Evolutionary conservation across 306 rosid genomes (phyloP).

Genomic region (Glycine soja): DNA sequence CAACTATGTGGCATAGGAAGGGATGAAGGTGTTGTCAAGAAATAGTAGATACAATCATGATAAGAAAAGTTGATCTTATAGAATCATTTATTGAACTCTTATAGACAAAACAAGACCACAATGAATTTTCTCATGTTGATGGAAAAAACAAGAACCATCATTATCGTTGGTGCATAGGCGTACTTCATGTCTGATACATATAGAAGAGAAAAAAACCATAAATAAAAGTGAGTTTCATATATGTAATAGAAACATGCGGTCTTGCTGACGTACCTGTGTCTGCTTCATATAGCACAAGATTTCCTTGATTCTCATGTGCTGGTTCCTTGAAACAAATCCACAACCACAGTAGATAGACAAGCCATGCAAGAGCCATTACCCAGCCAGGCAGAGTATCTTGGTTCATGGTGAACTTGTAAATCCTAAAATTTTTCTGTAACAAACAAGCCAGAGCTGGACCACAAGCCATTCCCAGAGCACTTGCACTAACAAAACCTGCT

Average conservation of each 20-base stretch:
- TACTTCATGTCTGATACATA: not conserved
- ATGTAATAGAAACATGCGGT: conserved; percentile 23
- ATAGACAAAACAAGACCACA: too few species aligned
- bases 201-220: not conserved
- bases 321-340: conserved; percentile 92
- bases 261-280: conserved; percentile 57
- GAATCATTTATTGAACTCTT: not conserved
- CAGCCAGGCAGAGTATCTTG: conserved; percentile 92
- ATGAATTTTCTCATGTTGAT: not conserved
- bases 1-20: conserved; percentile 5
- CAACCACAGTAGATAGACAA: conserved; percentile 79
- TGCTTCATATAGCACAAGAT: conserved; percentile 48
- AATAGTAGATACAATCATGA: not conserved
- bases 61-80: not conserved
- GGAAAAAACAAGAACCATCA: not conserved
- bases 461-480: conserved; percentile 97
- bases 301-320: conserved; percentile 52
- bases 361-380: conserved; percentile 94
- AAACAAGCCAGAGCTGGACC: conserved; percentile 95
- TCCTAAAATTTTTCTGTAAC: conserved; percentile 73
- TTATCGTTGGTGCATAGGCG: not conserved
- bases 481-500: conserved; percentile 92
- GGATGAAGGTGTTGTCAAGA: not conserved
- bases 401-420: conserved; percentile 87
- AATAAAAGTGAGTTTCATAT: not conserved